Base-by-base conservation (phyloP, 495 filamentous ascomycete genomes). In the Penicillium tannophilum region DNA sequence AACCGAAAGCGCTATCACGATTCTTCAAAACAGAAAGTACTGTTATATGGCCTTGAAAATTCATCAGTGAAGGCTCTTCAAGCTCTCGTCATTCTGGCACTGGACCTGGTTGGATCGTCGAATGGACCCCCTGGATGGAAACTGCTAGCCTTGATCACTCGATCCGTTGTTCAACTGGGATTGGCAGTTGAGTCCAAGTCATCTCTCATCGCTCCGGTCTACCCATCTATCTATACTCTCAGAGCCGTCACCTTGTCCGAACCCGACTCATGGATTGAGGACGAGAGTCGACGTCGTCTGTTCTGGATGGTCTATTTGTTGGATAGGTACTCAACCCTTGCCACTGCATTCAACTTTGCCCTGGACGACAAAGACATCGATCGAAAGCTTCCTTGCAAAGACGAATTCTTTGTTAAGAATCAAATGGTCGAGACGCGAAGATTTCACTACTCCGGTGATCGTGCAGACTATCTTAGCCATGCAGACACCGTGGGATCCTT, bases 281-380 rank as follows among this genome's bases (percentile, higher is more conserved):
- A 96, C 51, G 92, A 96, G 65, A 87, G 90, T 46, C 78, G 90
- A 42, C 79, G 92, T 42, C 79, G 92, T 7, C 75, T 96, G 1
- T 95, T 96, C 76, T 96, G 92, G 92, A 93, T 92, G 89, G 87
- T 95, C 28, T 96, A 94, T 65, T 69, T 95, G 28, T 79, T 96
- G 35, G 92, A 96, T 72, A 81, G 92, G 42, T 95, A 94, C 63
- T 91, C 92, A 1, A 95, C 91, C 1, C 84, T 95, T 46, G 87
- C 90, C 0, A 96, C 92, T 0, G 90, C 91, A 3, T 94, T 96
- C 61, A 90, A 96, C 67, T 93, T 96, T 71, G 90, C 89, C 3
- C 74, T 96, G 49, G 87, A 91, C 60, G 90, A 95, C 63, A 90
- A 87, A 61, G 91, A 96, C 60, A 93, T 96, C 51, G 90, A 96